Percentiles rank a stretch among this genome's conserved stretches.
Evolutionary conservation across 768 basidiomycete species (phyloP).

Genomic region (Leccinum aurantiacum): DNA sequence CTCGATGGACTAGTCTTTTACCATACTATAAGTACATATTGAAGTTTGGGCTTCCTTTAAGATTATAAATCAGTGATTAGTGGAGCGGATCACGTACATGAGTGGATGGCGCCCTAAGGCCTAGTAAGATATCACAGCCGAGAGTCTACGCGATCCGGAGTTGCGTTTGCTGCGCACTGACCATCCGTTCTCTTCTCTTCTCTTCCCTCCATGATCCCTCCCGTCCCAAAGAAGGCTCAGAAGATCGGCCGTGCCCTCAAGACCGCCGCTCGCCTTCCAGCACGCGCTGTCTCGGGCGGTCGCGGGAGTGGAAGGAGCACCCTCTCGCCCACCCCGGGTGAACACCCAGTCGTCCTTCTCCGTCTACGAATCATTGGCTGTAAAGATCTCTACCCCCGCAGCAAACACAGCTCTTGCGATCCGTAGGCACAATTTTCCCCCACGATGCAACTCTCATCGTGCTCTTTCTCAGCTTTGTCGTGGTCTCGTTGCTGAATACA

Average conservation of each 20-base stretch:
- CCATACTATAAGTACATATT: background rate
- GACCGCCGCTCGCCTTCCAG: slow-evolving; percentile 55
- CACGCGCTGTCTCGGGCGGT: slow-evolving; percentile 41
- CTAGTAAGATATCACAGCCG: background rate
- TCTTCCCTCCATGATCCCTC: slow-evolving; percentile 27
- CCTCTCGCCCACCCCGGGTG: slow-evolving; percentile 53
- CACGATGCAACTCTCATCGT: background rate
- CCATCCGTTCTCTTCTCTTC: background rate
- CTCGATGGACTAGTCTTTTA: background rate
- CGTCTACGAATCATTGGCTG: slow-evolving; percentile 70
- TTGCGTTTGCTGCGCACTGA: slow-evolving; percentile 13
- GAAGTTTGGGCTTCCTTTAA: background rate
- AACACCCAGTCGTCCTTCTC: slow-evolving; percentile 64
- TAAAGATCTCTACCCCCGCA: slow-evolving; percentile 58
- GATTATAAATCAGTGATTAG: background rate
- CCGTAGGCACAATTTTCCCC: slow-evolving; percentile 52
- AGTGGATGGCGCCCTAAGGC: too few species aligned
- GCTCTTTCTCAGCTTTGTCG: slow-evolving; percentile 56
- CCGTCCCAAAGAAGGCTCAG: slow-evolving; percentile 41
- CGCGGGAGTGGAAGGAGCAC: slow-evolving; percentile 38
- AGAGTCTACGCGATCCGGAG: background rate
- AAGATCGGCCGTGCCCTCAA: slow-evolving; percentile 63
- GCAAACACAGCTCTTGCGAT: slow-evolving; percentile 70
- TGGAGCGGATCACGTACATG: background rate
- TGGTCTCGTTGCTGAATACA: slow-evolving; percentile 56